Evolutionary conservation across 2,329 filamentous ascomycete genomes (phyloP).

Genomic region (Sarocladium kiliense): DNA sequence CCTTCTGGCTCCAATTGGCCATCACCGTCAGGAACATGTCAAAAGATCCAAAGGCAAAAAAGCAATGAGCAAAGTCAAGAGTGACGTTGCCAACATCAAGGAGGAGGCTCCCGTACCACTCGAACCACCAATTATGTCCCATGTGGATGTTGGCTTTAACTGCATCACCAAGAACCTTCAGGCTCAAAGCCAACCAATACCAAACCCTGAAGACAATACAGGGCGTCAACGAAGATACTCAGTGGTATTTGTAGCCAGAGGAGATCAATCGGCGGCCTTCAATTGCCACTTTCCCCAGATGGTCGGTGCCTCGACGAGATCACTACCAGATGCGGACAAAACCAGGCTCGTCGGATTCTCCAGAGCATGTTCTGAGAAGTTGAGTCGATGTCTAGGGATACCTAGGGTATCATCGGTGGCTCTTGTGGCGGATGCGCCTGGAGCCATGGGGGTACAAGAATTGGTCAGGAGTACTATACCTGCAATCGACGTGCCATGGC

Average conservation of each 20-base stretch:
- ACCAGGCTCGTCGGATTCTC: constrained; percentile 60
- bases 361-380: constrained; percentile 49
- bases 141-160: constrained; percentile 59
- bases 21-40: constrained; percentile 50
- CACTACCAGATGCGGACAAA: constrained; percentile 28
- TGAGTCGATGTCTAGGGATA: constrained; percentile 54
- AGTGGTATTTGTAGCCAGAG: constrained; percentile 53
- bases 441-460: constrained; percentile 50
- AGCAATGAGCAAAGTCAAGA: constrained; percentile 44
- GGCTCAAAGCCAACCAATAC: constrained; percentile 19
- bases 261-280: constrained; percentile 52
- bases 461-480: constrained; percentile 49
- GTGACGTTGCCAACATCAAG: constrained; percentile 18
- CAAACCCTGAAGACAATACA: neutral
- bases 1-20: constrained; percentile 58
- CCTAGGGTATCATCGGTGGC: constrained; percentile 62
- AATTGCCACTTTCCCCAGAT: constrained; percentile 56
- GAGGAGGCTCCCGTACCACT: constrained; percentile 13
- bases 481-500: constrained; percentile 50
- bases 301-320: constrained; percentile 43
- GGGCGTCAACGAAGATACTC: constrained; percentile 30
- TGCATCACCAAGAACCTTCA: constrained; percentile 54
- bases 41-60: constrained; percentile 58
- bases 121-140: constrained; percentile 24
- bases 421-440: constrained; percentile 50